These are phyloP conservation scores for Aspergillus sp. DNA, from an alignment of 2,329 filamentous ascomycete species.

Conservation along the genomic window DNA sequence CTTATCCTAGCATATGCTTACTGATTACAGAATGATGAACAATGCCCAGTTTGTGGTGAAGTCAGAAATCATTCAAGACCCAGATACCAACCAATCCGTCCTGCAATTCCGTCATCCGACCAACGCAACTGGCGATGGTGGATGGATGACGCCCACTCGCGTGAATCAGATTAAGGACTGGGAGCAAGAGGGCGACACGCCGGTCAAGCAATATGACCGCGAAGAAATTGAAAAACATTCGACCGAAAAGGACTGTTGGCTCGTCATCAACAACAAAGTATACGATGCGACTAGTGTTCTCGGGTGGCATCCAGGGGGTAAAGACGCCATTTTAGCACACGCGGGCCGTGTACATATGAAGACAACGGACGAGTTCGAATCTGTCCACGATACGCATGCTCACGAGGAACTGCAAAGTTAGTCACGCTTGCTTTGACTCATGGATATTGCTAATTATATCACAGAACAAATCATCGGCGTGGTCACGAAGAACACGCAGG, in stretches of 20 bases:
- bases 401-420: slow-evolving; percentile 36
- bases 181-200: slow-evolving; percentile 46
- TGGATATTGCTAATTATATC: neutral
- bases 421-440: slow-evolving; percentile 37
- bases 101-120: slow-evolving; percentile 47
- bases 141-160: slow-evolving; percentile 53
- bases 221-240: slow-evolving; percentile 55
- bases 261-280: slow-evolving; percentile 54
- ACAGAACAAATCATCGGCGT: slow-evolving; percentile 53
- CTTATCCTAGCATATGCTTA: too few species aligned
- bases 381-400: slow-evolving; percentile 54
- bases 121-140: slow-evolving; percentile 52
- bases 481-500: slow-evolving; percentile 50
- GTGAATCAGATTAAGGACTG: slow-evolving; percentile 47
- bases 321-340: slow-evolving; percentile 49
- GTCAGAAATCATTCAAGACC: slow-evolving; percentile 36
- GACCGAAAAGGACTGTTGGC: slow-evolving; percentile 52
- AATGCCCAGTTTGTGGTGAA: slow-evolving; percentile 36
- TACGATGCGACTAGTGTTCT: slow-evolving; percentile 52
- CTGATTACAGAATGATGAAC: slow-evolving; percentile 51
- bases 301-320: slow-evolving; percentile 52
- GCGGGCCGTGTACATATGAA: slow-evolving; percentile 52
- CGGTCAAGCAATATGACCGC: slow-evolving; percentile 53
- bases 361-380: slow-evolving; percentile 51
- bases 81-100: slow-evolving; percentile 29